phyloP scores from a whole-genome alignment of 1,139 yeast genomes.

The Taphrina communis region DNA sequence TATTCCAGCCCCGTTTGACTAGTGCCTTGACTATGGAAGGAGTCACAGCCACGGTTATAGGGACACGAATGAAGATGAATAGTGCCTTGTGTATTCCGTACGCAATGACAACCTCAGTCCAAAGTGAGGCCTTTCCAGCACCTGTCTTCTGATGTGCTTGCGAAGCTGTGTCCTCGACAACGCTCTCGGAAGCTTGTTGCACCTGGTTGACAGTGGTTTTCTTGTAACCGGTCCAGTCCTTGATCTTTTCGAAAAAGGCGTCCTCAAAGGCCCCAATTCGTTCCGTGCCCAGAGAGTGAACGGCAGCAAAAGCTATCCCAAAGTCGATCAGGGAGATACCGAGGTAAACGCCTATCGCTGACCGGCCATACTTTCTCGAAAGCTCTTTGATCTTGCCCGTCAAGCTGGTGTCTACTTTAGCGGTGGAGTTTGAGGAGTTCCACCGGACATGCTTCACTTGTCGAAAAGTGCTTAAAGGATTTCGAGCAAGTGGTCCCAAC shows the following conservation, averaged over 20 bases:
- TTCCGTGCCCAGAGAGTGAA: conserved; percentile 86
- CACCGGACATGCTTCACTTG: conserved; percentile 4
- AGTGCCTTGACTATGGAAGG: conserved; percentile 68
- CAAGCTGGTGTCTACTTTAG: conserved; percentile 30
- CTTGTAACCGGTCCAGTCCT: conserved; percentile 55
- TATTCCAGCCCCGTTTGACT: conserved; percentile 37
- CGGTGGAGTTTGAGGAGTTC: background rate
- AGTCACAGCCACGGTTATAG: conserved; percentile 89
- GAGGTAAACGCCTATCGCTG: conserved; percentile 85
- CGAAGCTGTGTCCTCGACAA: conserved; percentile 46
- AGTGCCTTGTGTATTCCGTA: conserved; percentile 91
- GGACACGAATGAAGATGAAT: conserved; percentile 74
- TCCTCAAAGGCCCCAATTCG: conserved; percentile 71
- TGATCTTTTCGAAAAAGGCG: conserved; percentile 52
- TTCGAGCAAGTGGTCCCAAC: background rate
- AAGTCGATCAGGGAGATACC: conserved; percentile 73
- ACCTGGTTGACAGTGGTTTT: conserved; percentile 30
- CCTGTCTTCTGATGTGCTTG: conserved; percentile 22
- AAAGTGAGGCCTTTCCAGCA: conserved; percentile 35
- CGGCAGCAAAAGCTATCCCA: conserved; percentile 80
- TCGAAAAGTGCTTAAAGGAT: background rate
- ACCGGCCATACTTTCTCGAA: conserved; percentile 85
- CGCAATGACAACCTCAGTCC: conserved; percentile 82
- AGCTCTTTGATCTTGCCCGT: conserved; percentile 61
- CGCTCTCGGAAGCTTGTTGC: conserved; percentile 45